Percentiles rank a stretch among this genome's conserved stretches.
Evolutionary conservation across 305 asterid species (phyloP).

Genomic region (Nicotiana rustica): DNA sequence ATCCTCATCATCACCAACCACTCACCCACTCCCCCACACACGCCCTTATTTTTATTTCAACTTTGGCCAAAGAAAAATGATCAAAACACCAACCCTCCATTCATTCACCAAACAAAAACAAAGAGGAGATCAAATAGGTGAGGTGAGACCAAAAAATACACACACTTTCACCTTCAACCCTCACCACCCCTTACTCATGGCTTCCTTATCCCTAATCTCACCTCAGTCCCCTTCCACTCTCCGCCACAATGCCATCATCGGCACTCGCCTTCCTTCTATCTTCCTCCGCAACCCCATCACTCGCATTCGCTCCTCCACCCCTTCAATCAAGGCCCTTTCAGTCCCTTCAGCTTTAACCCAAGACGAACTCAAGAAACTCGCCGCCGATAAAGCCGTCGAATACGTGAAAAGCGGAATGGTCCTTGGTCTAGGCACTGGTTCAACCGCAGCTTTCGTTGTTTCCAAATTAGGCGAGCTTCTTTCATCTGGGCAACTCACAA

Average conservation of each 20-base stretch:
- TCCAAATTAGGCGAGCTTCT: conserved; percentile 79
- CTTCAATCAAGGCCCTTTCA: conserved; percentile 67
- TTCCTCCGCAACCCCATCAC: conserved; percentile 33
- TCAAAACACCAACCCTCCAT: background rate
- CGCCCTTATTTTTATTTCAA: background rate
- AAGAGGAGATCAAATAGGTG: background rate
- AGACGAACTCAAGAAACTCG: conserved; percentile 82
- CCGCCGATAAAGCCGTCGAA: conserved; percentile 92
- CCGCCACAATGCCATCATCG: conserved; percentile 35
- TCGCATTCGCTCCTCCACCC: conserved; percentile 37
- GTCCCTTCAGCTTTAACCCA: conserved; percentile 66
- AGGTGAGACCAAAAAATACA: background rate
- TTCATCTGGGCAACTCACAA: conserved; percentile 67
- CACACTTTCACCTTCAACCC: background rate
- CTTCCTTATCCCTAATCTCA: conserved; percentile 40
- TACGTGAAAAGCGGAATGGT: conserved; percentile 89
- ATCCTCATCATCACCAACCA: conserved; percentile 26
- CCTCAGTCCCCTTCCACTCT: background rate
- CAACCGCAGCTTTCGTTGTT: conserved; percentile 97
- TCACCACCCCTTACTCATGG: conserved; percentile 29
- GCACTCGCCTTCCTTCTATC: conserved; percentile 51
- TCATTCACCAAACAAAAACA: conserved; percentile 15
- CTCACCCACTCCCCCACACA: conserved; percentile 4
- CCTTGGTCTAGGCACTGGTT: conserved; percentile 93
- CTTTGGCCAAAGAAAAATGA: too few relatives aligned